Base-by-base conservation (phyloP, 2,329 filamentous ascomycete genomes). In the Cladobotryum protrusum region DNA sequence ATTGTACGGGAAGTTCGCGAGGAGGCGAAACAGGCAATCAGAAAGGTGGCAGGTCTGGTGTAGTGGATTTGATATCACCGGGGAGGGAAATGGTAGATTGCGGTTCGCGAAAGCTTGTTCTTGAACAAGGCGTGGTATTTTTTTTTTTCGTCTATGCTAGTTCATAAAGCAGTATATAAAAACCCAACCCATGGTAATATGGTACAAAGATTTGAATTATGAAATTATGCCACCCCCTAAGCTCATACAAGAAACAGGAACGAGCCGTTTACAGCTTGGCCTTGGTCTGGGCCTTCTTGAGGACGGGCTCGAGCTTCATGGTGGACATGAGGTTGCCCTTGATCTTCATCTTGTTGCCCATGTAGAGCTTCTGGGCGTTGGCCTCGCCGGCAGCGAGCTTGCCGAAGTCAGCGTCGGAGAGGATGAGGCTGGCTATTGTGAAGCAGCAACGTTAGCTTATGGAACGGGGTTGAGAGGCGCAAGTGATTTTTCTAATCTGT, bases 291-390 rank as follows among this genome's bases (percentile, higher is more conserved):
- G 88, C 87, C 78, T 90, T 93, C 79, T 89, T 90, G 57, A 96
- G 74, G 63, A 97, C 86, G 37, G 89, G 87, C 72, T 96, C 90
- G 72, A 96, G 82, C 83, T 95, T 96, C 53, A 91, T 96, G 35
- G 93, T 87, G 82, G 96, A 96, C 92, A 97, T 97, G 54, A 97
- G 83, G 69, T 97, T 90, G 56, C 93, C 93, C 82, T 90, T 95
- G 67, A 97, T 82, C 87, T 97, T 99, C 66, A 99, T 78, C 79
- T 96, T 96, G 63, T 93, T 93, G n/a, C 82, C 82, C 92, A 99
- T 97, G 75, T 97, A 96, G 57, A 99, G 75, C 61, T 85, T 84
- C 78, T 99, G 93, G 50, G 93, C 90, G 66, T 96, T 96, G 61
- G 88, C 89, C 76, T 95, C 89, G 67, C 93, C 93, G 35, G 77